Conservation (phyloP, 345 rosid species). For the Corchorus capsularis region DNA sequence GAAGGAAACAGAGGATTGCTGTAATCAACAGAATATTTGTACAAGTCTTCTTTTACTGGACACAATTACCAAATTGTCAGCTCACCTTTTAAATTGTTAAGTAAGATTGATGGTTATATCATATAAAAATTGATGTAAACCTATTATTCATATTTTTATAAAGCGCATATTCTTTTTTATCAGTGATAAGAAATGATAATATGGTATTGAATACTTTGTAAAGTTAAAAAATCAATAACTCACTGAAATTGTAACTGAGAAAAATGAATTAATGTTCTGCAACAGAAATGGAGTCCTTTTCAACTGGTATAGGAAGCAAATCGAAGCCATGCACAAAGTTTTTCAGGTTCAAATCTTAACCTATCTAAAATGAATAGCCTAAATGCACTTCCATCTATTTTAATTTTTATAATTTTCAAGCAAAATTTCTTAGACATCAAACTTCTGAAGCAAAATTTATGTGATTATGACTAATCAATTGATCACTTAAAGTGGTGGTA, state of each 20-base stretch:
- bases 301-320: slow-evolving; percentile 94
- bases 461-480: slow-evolving; percentile 63
- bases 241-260: slow-evolving; percentile 55
- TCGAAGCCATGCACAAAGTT: slow-evolving; percentile 97
- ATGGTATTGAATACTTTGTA: slow-evolving; percentile 10
- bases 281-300: slow-evolving; percentile 79
- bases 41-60: neutral
- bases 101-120: neutral
- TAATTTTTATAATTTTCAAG: slow-evolving; percentile 34
- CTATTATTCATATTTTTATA: slow-evolving; percentile 1
- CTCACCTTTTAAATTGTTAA: neutral
- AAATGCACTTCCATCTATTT: slow-evolving; percentile 47
- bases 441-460: slow-evolving; percentile 36
- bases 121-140: neutral
- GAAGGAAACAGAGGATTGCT: neutral
- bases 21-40: neutral
- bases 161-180: slow-evolving; percentile 2
- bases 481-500: slow-evolving; percentile 59
- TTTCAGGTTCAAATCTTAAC: slow-evolving; percentile 91
- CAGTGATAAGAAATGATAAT: slow-evolving; percentile 10
- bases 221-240: slow-evolving; percentile 38
- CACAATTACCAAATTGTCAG: neutral
- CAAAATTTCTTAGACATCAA: slow-evolving; percentile 26
- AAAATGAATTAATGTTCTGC: slow-evolving; percentile 68
- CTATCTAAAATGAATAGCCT: slow-evolving; percentile 53